Percentiles rank a stretch among this genome's conserved stretches.
Conservation (phyloP, 2,329 filamentous ascomycete species). For the Colletotrichum navitas region DNA sequence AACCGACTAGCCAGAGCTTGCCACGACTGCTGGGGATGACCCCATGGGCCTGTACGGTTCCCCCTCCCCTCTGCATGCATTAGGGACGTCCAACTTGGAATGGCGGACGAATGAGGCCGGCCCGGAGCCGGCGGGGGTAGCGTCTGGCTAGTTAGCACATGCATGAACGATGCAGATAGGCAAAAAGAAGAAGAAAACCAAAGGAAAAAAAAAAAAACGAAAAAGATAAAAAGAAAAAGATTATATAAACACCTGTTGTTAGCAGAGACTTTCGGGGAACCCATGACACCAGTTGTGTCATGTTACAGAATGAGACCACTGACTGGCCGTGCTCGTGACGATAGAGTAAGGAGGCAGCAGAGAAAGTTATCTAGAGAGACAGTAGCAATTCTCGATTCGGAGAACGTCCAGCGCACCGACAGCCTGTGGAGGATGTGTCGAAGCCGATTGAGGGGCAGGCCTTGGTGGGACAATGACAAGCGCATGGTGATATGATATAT, state of each 20-base stretch:
- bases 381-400: neutral
- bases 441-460: neutral
- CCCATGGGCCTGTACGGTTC: constrained; percentile 39
- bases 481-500: constrained; percentile 6
- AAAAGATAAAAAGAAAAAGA: neutral
- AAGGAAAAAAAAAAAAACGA: neutral
- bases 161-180: constrained; percentile 38
- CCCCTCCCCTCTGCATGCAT: constrained; percentile 47
- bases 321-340: neutral
- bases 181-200: neutral
- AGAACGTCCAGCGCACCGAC: too few relatives aligned
- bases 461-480: constrained; percentile 19
- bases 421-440: neutral
- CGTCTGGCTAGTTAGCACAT: constrained; percentile 27
- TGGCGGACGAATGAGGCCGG: constrained; percentile 39
- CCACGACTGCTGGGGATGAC: constrained; percentile 50
- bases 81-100: constrained; percentile 35
- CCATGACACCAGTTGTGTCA: neutral
- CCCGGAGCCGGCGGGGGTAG: constrained; percentile 36
- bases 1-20: constrained; percentile 51
- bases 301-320: constrained; percentile 7
- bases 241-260: neutral
- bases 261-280: neutral
- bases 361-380: too few relatives aligned
- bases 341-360: neutral